These are phyloP conservation scores for Lipomyces oligophaga DNA, from an alignment of 805 yeast species.

Conservation along the genomic window DNA sequence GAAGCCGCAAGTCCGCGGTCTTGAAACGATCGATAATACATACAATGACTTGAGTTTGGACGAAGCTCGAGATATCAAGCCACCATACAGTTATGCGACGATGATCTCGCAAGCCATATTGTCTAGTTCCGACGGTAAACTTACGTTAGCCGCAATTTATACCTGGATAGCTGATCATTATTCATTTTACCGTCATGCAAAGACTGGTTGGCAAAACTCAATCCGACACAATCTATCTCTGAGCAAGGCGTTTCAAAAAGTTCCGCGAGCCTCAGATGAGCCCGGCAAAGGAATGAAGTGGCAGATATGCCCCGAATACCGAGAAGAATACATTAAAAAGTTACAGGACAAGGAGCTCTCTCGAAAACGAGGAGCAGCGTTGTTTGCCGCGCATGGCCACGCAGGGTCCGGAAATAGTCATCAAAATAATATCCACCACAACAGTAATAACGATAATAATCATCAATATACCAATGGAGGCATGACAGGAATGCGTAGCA, in stretches of 20 bases:
- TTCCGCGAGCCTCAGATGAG: slow-evolving; percentile 89
- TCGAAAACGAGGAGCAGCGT: slow-evolving; percentile 26
- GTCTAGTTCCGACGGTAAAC: slow-evolving; percentile 79
- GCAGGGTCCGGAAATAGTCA: no score
- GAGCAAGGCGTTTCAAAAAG: slow-evolving; percentile 96
- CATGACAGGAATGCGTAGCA: slow-evolving; percentile 4
- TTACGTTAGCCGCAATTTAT: slow-evolving; percentile 88
- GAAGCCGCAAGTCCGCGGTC: slow-evolving; percentile 41
- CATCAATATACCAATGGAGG: slow-evolving; percentile 3
- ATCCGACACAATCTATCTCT: slow-evolving; percentile 91
- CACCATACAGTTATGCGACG: slow-evolving; percentile 95
- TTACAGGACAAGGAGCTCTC: slow-evolving; percentile 58
- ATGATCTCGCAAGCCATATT: slow-evolving; percentile 97
- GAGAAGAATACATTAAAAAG: slow-evolving; percentile 77
- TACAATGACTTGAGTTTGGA: slow-evolving; percentile 64
- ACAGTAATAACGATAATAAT: neutral
- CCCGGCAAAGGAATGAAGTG: slow-evolving; percentile 99
- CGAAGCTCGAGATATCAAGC: slow-evolving; percentile 88
- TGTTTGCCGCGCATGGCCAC: slow-evolving; percentile 13
- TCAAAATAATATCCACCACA: no score
- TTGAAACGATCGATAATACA: slow-evolving; percentile 33
- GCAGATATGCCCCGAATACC: slow-evolving; percentile 85
- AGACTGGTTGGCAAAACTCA: slow-evolving; percentile 98
- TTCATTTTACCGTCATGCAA: slow-evolving; percentile 86
- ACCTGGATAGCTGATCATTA: slow-evolving; percentile 84